These are phyloP conservation scores for Arctium minus DNA, from an alignment of 129 eudicot genomes.

Conservation along the genomic window DNA sequence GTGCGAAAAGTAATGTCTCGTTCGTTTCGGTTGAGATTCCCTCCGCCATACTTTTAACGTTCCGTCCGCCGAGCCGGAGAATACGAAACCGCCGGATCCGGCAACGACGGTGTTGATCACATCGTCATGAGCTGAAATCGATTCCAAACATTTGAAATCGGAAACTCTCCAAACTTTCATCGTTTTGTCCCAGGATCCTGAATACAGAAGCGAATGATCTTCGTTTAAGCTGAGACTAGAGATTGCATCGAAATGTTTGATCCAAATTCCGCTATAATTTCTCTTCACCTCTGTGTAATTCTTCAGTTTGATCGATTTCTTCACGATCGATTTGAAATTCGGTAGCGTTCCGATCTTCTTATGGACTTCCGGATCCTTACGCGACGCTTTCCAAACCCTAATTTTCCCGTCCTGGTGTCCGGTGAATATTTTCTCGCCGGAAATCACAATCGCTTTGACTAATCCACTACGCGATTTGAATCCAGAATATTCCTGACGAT, in stretches of 20 bases:
- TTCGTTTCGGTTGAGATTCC: conserved; percentile 59
- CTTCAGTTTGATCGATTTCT: conserved; percentile 45
- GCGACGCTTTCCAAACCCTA: conserved; percentile 64
- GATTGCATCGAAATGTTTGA: conserved; percentile 68
- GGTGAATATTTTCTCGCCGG: conserved; percentile 54
- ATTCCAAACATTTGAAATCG: conserved; percentile 68
- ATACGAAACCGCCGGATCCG: conserved; percentile 56
- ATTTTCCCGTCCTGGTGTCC: conserved; percentile 86
- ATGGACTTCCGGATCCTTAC: conserved; percentile 45
- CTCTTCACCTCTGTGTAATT: conserved; percentile 43
- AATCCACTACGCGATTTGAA: conserved; percentile 78
- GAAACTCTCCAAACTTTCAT: conserved; percentile 69
- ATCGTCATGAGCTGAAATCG: conserved; percentile 63
- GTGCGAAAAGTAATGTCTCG: conserved; percentile 57
- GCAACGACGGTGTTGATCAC: conserved; percentile 67
- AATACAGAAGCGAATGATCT: conserved; percentile 50
- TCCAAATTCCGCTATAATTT: conserved; percentile 46
- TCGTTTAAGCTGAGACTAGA: conserved; percentile 60
- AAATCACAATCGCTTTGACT: conserved; percentile 65
- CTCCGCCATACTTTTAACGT: conserved; percentile 65
- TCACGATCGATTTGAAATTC: conserved; percentile 37
- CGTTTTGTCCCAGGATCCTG: conserved; percentile 76
- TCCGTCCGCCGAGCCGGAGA: conserved; percentile 79
- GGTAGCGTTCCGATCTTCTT: conserved; percentile 61
- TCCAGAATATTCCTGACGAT: conserved; percentile 57